Percentiles rank a stretch among this genome's conserved stretches.
phyloP scores from a whole-genome alignment of 2,329 filamentous ascomycete species.

The Geosmithia putterillii region DNA sequence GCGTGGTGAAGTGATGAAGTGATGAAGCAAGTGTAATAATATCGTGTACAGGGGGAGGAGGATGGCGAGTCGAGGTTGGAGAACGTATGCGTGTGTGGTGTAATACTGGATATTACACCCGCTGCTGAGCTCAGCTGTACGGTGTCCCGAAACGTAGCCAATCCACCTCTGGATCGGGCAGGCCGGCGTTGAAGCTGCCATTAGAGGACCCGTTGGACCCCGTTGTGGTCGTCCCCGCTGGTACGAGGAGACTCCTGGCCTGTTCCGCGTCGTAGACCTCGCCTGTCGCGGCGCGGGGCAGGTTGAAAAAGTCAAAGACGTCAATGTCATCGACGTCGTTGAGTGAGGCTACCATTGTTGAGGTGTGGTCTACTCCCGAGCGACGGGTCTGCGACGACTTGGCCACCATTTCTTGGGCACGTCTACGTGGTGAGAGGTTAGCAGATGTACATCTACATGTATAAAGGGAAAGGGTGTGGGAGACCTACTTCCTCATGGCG shows the following conservation, averaged over 20 bases:
- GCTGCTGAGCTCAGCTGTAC: neutral
- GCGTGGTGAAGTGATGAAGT: no score
- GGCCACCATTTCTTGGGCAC: conserved; percentile 24
- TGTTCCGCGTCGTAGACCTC: neutral
- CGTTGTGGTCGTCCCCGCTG: conserved; percentile 2
- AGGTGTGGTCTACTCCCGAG: conserved; percentile 23
- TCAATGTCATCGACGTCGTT: conserved; percentile 30
- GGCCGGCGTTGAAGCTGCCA: conserved; percentile 11
- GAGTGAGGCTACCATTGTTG: conserved; percentile 22
- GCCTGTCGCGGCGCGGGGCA: conserved; percentile 17
- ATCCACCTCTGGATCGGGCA: conserved; percentile 11
- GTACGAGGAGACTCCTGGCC: neutral
- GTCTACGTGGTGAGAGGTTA: conserved; percentile 11
- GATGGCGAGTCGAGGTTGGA: no score
- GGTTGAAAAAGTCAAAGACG: conserved; percentile 32
- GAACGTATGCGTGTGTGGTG: no score
- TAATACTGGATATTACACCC: no score
- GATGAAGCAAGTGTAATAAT: no score
- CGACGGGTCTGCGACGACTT: conserved; percentile 21
- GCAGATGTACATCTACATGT: neutral
- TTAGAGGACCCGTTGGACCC: conserved; percentile 5
- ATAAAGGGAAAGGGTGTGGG: neutral
- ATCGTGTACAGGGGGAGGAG: no score
- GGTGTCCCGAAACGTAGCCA: conserved; percentile 6
- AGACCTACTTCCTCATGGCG: conserved; percentile 25